Base-by-base conservation (phyloP, 352 stramenopile genomes). In the Phytophthora pini region DNA sequence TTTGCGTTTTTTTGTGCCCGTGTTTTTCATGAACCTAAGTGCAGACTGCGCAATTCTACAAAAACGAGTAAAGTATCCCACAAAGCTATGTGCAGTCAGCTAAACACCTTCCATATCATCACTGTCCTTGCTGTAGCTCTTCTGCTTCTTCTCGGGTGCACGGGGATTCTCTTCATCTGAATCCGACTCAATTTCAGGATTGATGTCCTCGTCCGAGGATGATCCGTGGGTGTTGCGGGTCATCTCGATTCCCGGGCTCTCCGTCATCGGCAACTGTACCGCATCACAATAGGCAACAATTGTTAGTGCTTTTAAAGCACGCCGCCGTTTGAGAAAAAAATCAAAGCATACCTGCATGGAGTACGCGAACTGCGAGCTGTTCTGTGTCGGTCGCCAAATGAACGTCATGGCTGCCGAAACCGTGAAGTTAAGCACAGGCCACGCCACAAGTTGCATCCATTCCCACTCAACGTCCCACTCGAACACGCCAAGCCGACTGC, bases 401-500 rank as follows among this genome's bases (percentile, higher is more conserved):
- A 94, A 76, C 56, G 88, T 92, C 82, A 97, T 96, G 1, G 91
- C 87, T 11, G 84, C 74, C 53, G 90, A 93, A 13, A 97, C 88
- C 2, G 77, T 94, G 54, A 97, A 97, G 70, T 97, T 97, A 40
- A 97, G 79, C 43, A 97, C 84, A 12, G 91, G 89, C 89, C 90
- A 97, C 22, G 87, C 88, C 32, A 97, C 90, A n/a, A 96, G 77
- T 58, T 96, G 84, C 77, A 94, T 93, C 91, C 91, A 97, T 59
- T 96, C 85, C 81, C 85, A 97, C 65, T 97, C 87, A 40, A 95
- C 91, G 46, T 93, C 84, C 90, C 88, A 97, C 64, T 94, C 90
- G 47, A 96, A 96, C 12, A 94, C 78, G 6, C 89, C 87, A 22
- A 96, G 73, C 31, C 82, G 84, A 57, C 86, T 91, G 65, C 78